Base-by-base conservation (phyloP, 768 basidiomycete species). In the Tricholoma hemisulphureum region DNA sequence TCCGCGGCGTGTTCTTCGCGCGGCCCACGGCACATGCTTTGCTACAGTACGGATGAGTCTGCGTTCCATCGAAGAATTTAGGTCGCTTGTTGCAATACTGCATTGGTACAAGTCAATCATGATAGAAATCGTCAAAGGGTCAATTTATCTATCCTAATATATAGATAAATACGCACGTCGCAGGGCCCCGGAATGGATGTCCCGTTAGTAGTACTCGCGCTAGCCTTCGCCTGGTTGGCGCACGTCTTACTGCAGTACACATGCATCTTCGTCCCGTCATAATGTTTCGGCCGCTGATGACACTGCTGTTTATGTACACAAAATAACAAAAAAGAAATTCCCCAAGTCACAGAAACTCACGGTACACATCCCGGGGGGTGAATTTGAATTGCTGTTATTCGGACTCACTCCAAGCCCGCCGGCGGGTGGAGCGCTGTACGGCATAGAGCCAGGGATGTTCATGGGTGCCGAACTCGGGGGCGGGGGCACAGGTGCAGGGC, bases 41-140 rank as follows among this genome's bases (percentile, higher is more conserved):
- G 64, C 84, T 73, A 63, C 86, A 88, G 66, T 79, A 88, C 13
- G 83, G 78, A 69, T 87, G 86, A 2, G 77, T 80, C 52, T 78
- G 79, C 8, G 76, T 78, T 14, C 83, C 82, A 63, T 87, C 86
- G 18, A 73, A 75, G 61, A 81, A 80, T 62, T 85, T 87, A 37
- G 86, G 84, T 37, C 83, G 79, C 58, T 76, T 76, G 58, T 81
- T 80, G 69, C 86, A 87, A 59, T 79, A 79, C 86, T 87, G 62
- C 13, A 53, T 43, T 23, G n/a, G 24, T 20, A 41, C 26, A n/a
- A n/a, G n/a, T n/a, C n/a, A n/a, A n/a, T n/a, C n/a, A n/a, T n/a
- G 26, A 29, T 53, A 31, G 31, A 37, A 2, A n/a, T 24, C 14
- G 37, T 43, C 21, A 55, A 10, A 39, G 31, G 14, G n/a, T n/a